A percentile compares a stretch with the other conserved stretches of the same genome.
Evolutionary conservation across 1,284 basidiomycete species (phyloP).

Genomic region (Pulveroboletus sp.): DNA sequence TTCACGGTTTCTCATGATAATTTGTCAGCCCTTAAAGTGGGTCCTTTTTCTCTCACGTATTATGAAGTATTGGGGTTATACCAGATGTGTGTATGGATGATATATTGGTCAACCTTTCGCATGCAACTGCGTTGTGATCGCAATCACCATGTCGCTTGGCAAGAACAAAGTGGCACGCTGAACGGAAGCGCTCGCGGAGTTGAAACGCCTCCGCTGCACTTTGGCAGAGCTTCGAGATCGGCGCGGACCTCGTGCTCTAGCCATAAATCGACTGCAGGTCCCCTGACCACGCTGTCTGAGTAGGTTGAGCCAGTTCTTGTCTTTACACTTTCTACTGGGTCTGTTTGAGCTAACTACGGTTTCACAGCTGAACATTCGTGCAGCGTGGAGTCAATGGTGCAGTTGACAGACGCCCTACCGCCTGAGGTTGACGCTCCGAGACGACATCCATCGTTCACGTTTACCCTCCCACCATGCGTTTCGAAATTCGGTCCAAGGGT

Average conservation of each 20-base stretch:
- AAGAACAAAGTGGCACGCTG: no score
- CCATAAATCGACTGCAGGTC: neutral
- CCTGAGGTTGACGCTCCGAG: neutral
- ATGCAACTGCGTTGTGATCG: neutral
- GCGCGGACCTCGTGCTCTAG: neutral
- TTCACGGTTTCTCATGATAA: neutral
- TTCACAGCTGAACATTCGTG: neutral
- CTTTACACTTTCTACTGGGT: neutral
- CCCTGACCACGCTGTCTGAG: neutral
- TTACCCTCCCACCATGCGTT: constrained; percentile 10
- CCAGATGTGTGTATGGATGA: neutral
- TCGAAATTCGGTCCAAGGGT: constrained; percentile 30
- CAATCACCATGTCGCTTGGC: neutral
- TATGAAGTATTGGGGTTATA: neutral
- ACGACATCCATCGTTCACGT: constrained; percentile 19
- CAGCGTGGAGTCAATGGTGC: constrained; percentile 11
- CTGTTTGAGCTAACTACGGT: neutral
- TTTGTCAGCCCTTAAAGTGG: neutral
- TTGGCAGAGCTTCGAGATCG: constrained; percentile 11
- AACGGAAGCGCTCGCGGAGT: constrained; percentile 20
- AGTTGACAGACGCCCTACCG: neutral
- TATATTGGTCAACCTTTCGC: neutral
- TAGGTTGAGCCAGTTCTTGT: neutral
- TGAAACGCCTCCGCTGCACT: neutral
- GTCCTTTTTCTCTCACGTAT: neutral